Conservation (phyloP, 495 filamentous ascomycete species). For the Cudoniella acicularis region DNA sequence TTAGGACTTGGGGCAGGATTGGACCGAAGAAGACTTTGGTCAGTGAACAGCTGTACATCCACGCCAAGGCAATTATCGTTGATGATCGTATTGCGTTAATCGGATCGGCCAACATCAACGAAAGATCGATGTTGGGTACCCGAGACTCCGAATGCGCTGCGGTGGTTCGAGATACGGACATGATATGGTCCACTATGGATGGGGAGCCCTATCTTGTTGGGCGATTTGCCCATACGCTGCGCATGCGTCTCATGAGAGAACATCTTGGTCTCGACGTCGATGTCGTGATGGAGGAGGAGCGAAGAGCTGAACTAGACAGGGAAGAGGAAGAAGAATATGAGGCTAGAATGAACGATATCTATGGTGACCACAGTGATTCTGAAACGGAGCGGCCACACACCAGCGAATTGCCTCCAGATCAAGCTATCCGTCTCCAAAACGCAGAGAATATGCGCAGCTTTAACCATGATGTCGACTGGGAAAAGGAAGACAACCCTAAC, state of each 20-base stretch:
- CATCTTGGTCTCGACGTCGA: slow-evolving; percentile 95
- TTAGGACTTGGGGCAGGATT: slow-evolving; percentile 91
- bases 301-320: slow-evolving; percentile 47
- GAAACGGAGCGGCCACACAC: slow-evolving; percentile 17
- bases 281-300: slow-evolving; percentile 79
- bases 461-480: slow-evolving; percentile 67
- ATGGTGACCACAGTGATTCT: slow-evolving; percentile 35
- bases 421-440: slow-evolving; percentile 9
- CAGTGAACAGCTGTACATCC: slow-evolving; percentile 97
- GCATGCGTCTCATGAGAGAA: slow-evolving; percentile 93
- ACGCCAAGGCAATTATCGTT: slow-evolving; percentile 95
- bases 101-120: slow-evolving; percentile 98
- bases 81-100: slow-evolving; percentile 94
- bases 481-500: slow-evolving; percentile 32
- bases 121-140: slow-evolving; percentile 89
- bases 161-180: slow-evolving; percentile 88
- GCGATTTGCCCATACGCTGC: slow-evolving; percentile 86
- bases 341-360: slow-evolving; percentile 51
- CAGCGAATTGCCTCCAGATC: slow-evolving; percentile 14
- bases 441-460: slow-evolving; percentile 67
- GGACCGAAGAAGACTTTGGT: slow-evolving; percentile 76
- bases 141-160: slow-evolving; percentile 92
- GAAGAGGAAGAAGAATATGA: slow-evolving; percentile 43
- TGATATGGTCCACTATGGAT: slow-evolving; percentile 90
- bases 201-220: slow-evolving; percentile 85